Conservation (phyloP, 495 filamentous ascomycete genomes). For the Penicillium longicatenatum region DNA sequence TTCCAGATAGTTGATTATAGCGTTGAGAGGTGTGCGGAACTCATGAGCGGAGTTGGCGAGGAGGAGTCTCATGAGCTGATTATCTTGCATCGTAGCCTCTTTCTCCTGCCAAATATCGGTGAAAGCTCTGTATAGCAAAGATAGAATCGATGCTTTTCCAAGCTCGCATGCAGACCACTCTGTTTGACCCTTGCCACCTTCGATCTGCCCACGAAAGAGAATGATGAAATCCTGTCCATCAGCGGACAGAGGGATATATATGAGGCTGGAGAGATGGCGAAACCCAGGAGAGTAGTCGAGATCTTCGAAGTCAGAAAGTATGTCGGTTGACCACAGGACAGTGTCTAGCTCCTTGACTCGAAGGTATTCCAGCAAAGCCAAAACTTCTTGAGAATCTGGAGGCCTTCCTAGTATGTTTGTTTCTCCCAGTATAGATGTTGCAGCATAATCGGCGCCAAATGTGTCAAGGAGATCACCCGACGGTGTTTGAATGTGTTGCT, state of each 20-base stretch:
- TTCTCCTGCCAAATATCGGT: slow-evolving; percentile 90
- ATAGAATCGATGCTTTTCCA: slow-evolving; percentile 83
- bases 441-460: slow-evolving; percentile 69
- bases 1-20: slow-evolving; percentile 92
- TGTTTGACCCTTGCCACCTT: slow-evolving; percentile 10
- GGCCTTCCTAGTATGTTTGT: slow-evolving; percentile 79
- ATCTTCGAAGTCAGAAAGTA: slow-evolving; percentile 76
- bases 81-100: slow-evolving; percentile 77
- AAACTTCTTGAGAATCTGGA: slow-evolving; percentile 72
- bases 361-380: slow-evolving; percentile 81
- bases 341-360: slow-evolving; percentile 69
- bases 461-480: slow-evolving; percentile 25
- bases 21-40: slow-evolving; percentile 87
- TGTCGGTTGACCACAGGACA: slow-evolving; percentile 71
- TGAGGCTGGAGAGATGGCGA: slow-evolving; percentile 67
- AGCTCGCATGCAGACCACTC: slow-evolving; percentile 53
- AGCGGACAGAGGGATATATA: slow-evolving; percentile 75
- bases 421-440: slow-evolving; percentile 77
- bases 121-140: slow-evolving; percentile 83
- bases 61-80: slow-evolving; percentile 72
- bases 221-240: slow-evolving; percentile 83
- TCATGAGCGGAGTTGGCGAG: slow-evolving; percentile 90
- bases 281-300: slow-evolving; percentile 78
- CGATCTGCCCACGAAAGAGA: slow-evolving; percentile 60
- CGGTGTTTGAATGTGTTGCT: slow-evolving; percentile 4